Base-by-base conservation (phyloP, 2,329 filamentous ascomycete genomes). In the Calycina herbarum region DNA sequence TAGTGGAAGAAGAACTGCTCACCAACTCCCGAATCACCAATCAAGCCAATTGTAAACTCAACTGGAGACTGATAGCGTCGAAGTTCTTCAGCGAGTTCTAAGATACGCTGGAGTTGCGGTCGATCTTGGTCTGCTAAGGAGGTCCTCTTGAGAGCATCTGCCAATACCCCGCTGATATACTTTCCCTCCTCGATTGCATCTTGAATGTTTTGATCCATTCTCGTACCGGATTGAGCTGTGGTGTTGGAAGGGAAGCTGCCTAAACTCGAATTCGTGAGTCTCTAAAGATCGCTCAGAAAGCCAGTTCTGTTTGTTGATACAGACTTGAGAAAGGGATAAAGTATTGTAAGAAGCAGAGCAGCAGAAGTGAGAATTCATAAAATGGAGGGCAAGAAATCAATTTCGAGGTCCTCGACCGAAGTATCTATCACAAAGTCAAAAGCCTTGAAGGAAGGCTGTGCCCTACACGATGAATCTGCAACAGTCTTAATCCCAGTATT, bases 1-100 rank as follows among this genome's bases (percentile, higher is more conserved):
- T 31, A 29, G 48, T 29, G 51, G 20, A 20, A 20, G 38, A 42
- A 27, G 40, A 15, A 17, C 10, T 15, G 64, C 66, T 58, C 57
- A 68, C 66, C 66, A 59, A 66, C 66, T 48, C 66, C 66, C 20
- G 66, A 68, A 66, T 68, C 66, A 8, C 66, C 66, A 29, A 68
- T 64, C 27, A 68, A 57, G 38, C 66, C 66, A 64, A 68, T 66
- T 6, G 64, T 48, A 13, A 68, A 66, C 54, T 68, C 66, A 62
- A 64, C 58, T 4, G 66, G 66, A 17, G 64, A 68, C 29, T 68
- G 64, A 29, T 66, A 68, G 42, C 61, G 61, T 42, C 20, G 64
- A 59, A 68, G 64, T n/a, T 68, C 66, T 59, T 68, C 66, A 8
- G 66, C 66, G n/a, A 66, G 64, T 13, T 33, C 48, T 40, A 68